Base-by-base conservation (phyloP, 1,139 yeast genomes). In the Nematodospora anomalae region DNA sequence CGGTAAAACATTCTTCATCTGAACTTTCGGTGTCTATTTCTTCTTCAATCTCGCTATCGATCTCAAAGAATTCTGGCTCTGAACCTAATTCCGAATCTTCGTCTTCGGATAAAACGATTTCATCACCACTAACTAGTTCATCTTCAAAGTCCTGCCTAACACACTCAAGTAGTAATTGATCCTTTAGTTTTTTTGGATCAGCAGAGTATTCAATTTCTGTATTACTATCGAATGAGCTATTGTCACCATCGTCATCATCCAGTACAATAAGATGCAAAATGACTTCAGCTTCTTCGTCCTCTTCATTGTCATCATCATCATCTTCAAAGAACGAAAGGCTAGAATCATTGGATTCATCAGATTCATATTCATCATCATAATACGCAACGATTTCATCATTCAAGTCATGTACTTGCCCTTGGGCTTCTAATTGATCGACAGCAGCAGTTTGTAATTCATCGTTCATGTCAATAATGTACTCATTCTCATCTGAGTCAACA, bases 61-160 rank as follows among this genome's bases (percentile, higher is more conserved):
- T 46, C 44, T 64, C 67, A 37, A 67, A 52, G 40, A 55, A 64
- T 43, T 63, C 71, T 14, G 58, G 55, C 43, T 60, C 66, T 18
- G 58, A 56, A 18, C 60, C 60, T 31, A 58, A 53, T 24, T 52
- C 57, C 16, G 58, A 49, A 31, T 61, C 64, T 37, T 59, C 59
- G 24, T 56, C 59, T 37, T 54, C 54, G 11, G 61, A 51, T 20
- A 51, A 30, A 11, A 49, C 43, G 15, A 55, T 38, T 40, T 65
- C 71, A 43, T 62, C 62, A 30, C 52, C 58, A 34, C 71, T 61
- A 13, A 25, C 36, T 38, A 67, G 64, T 16, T 49, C 60, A 36
- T 67, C 73, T 41, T 58, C 65, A 41, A 67, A 67, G 4, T 52
- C 53, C 51, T 63, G 69, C 60, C 75, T 68, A 30, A 70, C 60